A percentile compares a stretch with the other conserved stretches of the same genome.
These are phyloP conservation scores for Fusarium illudens DNA, from an alignment of 2,329 filamentous ascomycete species.

Conservation along the genomic window DNA sequence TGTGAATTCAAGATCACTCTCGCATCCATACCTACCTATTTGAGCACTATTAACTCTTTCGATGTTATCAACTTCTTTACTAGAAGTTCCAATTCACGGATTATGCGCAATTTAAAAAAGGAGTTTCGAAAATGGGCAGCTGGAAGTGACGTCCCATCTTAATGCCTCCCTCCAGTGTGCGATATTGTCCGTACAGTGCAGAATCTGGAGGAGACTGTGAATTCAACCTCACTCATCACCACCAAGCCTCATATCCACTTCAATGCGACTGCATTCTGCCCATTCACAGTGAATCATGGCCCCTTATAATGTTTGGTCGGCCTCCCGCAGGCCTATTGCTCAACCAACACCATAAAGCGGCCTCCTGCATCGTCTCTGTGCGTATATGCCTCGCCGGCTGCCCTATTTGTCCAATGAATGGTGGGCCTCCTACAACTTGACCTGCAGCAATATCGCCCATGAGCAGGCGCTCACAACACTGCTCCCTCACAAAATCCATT, in stretches of 20 bases:
- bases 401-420: not conserved
- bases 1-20: not conserved
- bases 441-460: not conserved
- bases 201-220: not conserved
- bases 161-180: not conserved
- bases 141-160: not conserved
- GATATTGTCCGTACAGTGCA: not conserved
- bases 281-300: slow-evolving; percentile 21
- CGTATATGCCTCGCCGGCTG: not conserved
- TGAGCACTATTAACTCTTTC: not conserved
- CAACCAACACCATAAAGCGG: not conserved
- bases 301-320: not conserved
- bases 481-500: not conserved
- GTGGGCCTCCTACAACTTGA: slow-evolving; percentile 7
- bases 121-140: not conserved
- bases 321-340: not conserved
- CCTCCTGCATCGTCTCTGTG: not conserved
- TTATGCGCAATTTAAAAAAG: not conserved
- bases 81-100: no score
- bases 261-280: not conserved
- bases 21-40: not conserved
- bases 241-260: not conserved
- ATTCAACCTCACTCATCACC: not conserved
- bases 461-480: not conserved
- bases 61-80: rapidly evolving